These are phyloP conservation scores for Setomelanomma holmii DNA, from an alignment of 2,329 filamentous ascomycete species.

Conservation along the genomic window DNA sequence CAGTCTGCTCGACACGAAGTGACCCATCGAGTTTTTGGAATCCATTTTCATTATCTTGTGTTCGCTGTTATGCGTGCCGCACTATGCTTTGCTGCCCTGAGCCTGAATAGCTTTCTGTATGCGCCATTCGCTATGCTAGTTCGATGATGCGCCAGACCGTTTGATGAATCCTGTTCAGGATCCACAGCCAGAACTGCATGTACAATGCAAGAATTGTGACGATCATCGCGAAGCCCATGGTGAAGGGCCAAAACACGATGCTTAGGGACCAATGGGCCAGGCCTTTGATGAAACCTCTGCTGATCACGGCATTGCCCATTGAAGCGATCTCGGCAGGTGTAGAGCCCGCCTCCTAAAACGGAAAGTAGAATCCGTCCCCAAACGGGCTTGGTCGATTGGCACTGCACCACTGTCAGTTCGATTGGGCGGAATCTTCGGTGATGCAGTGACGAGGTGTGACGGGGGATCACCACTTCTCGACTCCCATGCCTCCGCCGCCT, in stretches of 20 bases:
- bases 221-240: background rate
- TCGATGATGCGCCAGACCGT: no score
- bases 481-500: slow-evolving; percentile 16
- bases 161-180: no score
- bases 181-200: background rate
- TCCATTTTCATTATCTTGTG: slow-evolving; percentile 7
- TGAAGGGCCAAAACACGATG: background rate
- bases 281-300: no score
- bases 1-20: no score
- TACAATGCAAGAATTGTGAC: background rate
- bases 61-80: slow-evolving; percentile 5
- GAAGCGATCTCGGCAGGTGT: no score
- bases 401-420: no score
- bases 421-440: background rate
- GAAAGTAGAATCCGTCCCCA: no score
- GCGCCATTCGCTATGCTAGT: slow-evolving; percentile 2
- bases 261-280: background rate
- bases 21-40: no score
- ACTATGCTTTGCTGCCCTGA: background rate
- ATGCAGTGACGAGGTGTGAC: background rate
- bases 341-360: no score
- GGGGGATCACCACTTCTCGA: slow-evolving; percentile 25
- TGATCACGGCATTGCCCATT: background rate
- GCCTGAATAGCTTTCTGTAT: no score
- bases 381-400: no score